Conservation (phyloP, 768 basidiomycete species). For the Mycena alexandri region DNA sequence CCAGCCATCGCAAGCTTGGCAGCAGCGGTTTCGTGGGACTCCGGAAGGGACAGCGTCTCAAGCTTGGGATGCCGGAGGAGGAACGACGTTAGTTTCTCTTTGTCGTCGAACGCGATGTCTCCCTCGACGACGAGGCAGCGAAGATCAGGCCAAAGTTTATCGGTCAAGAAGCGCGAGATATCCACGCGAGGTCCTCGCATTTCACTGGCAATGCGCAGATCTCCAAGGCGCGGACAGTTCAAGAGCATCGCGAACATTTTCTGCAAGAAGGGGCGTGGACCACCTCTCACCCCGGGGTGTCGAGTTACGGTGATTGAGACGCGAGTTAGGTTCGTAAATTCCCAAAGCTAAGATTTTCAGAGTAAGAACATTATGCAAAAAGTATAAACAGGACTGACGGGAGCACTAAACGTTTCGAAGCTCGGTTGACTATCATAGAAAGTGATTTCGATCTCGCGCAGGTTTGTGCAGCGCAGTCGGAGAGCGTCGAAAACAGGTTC, state of each 20-base stretch:
- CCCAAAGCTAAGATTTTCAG: neutral
- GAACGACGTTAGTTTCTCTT: neutral
- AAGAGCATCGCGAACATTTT: neutral
- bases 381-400: neutral
- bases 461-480: neutral
- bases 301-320: neutral
- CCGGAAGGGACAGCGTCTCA: neutral
- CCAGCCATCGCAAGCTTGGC: neutral
- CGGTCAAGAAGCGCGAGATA: neutral
- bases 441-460: neutral
- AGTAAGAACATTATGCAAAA: no score
- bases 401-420: neutral
- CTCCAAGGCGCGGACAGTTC: neutral
- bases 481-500: neutral
- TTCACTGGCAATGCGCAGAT: neutral
- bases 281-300: neutral
- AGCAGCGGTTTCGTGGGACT: neutral
- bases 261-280: neutral
- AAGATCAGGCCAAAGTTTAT: neutral
- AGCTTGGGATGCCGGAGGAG: neutral
- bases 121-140: neutral
- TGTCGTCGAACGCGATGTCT: neutral
- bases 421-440: neutral
- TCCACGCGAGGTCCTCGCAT: neutral
- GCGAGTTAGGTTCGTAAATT: neutral